phyloP scores from a whole-genome alignment of 1,284 basidiomycete species.

The Takashimella tepidaria region DNA sequence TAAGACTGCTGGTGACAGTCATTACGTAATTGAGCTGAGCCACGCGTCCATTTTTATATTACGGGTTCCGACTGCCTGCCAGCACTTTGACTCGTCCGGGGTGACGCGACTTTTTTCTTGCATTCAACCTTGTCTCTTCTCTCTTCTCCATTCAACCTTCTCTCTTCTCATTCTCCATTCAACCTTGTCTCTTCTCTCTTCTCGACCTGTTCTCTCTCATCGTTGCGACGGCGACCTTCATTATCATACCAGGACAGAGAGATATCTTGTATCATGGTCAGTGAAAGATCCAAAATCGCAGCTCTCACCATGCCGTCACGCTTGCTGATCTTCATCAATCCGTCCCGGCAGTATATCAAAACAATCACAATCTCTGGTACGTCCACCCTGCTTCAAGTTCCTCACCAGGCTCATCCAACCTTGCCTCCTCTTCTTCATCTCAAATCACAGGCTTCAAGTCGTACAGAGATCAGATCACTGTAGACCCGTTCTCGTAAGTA shows the following conservation, averaged over 20 bases:
- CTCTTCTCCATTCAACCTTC: neutral
- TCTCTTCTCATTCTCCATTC: neutral
- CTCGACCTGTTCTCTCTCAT: neutral
- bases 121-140: neutral
- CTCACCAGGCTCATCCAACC: too few species aligned
- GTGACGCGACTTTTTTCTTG: conserved; percentile 10
- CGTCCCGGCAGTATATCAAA: conserved; percentile 67
- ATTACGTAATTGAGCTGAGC: too few species aligned
- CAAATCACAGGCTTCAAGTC: conserved; percentile 84
- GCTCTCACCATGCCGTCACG: too few species aligned
- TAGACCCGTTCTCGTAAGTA: conserved; percentile 53
- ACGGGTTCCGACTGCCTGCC: too few species aligned
- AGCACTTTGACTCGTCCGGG: too few species aligned
- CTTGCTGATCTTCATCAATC: conserved; percentile 16
- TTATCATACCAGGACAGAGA: too few species aligned
- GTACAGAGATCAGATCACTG: conserved; percentile 60
- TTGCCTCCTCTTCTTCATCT: too few species aligned
- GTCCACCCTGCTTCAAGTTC: too few species aligned
- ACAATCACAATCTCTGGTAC: conserved; percentile 79
- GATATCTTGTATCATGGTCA: neutral
- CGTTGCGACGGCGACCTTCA: too few species aligned
- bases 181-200: neutral
- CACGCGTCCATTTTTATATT: too few species aligned
- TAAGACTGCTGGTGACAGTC: too few species aligned
- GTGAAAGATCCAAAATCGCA: neutral